Conservation (phyloP, 2,329 filamentous ascomycete species). For the Dactylellina cionopaga region DNA sequence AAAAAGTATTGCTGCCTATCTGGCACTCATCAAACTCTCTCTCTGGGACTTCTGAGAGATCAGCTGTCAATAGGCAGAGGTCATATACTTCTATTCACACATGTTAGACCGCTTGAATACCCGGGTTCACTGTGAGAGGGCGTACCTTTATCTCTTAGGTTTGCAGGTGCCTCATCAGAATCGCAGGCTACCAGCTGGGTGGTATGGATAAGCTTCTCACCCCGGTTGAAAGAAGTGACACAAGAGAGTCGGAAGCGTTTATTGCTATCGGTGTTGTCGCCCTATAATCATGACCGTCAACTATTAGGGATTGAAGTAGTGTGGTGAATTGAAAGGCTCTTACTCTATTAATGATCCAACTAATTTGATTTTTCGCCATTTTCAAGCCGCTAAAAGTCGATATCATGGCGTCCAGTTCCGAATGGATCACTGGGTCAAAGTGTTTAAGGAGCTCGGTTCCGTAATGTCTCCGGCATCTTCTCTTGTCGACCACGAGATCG, state of each 20-base stretch:
- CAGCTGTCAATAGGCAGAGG: conserved; percentile 48
- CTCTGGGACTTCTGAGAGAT: conserved; percentile 48
- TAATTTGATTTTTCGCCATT: conserved; percentile 51
- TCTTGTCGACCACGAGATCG: conserved; percentile 46
- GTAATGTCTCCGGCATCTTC: conserved; percentile 48
- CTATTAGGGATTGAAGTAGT: conserved; percentile 7
- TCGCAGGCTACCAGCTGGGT: conserved; percentile 50
- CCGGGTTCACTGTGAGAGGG: neutral
- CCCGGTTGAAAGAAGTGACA: conserved; percentile 49
- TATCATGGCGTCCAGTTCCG: conserved; percentile 50
- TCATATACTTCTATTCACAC: conserved; percentile 41
- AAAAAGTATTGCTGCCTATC: conserved; percentile 49
- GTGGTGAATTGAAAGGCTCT: neutral
- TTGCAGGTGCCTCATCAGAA: conserved; percentile 37
- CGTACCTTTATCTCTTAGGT: conserved; percentile 47
- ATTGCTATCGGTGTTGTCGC: conserved; percentile 44
- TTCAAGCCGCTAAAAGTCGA: conserved; percentile 51
- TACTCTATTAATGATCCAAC: conserved; percentile 51
- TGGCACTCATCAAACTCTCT: conserved; percentile 51
- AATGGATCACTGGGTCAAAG: conserved; percentile 47
- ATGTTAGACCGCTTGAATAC: conserved; percentile 3
- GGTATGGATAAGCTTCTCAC: conserved; percentile 50
- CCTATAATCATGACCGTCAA: conserved; percentile 7
- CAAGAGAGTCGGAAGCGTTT: conserved; percentile 50
- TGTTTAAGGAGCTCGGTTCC: conserved; percentile 50